Conservation (phyloP, 805 yeast genomes). For the Cyberlindnera amylophila region DNA sequence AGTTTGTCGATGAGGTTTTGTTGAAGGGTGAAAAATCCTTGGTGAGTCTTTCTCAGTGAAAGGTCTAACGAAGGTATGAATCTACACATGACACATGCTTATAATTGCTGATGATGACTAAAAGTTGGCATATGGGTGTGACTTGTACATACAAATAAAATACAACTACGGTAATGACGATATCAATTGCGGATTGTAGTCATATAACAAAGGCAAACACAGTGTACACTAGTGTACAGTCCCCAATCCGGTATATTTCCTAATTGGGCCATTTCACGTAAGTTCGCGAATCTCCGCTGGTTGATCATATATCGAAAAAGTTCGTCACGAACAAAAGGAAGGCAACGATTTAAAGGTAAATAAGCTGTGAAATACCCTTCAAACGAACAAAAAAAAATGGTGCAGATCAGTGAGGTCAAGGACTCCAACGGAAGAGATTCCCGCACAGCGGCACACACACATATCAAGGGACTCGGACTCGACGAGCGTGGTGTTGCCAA, state of each 20-base stretch:
- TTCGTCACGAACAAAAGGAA: too few species aligned
- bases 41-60: conserved; percentile 12
- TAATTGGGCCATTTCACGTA: too few species aligned
- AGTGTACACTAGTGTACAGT: too few species aligned
- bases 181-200: too few species aligned
- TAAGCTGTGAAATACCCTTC: not conserved
- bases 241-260: too few species aligned
- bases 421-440: conserved; percentile 47
- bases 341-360: not conserved
- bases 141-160: not conserved
- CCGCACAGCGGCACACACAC: conserved; percentile 95
- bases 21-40: conserved; percentile 25
- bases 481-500: conserved; percentile 88
- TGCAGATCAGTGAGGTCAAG: conserved; percentile 73
- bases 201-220: too few species aligned
- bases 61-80: not conserved
- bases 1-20: conserved; percentile 53
- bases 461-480: conserved; percentile 89
- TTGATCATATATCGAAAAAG: too few species aligned
- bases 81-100: not conserved
- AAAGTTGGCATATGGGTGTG: not conserved
- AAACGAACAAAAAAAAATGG: conserved; percentile 44
- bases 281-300: too few species aligned
- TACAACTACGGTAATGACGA: not conserved
- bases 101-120: too few species aligned